phyloP scores from a whole-genome alignment of 78 protist species.

The Acrasis kona region DNA sequence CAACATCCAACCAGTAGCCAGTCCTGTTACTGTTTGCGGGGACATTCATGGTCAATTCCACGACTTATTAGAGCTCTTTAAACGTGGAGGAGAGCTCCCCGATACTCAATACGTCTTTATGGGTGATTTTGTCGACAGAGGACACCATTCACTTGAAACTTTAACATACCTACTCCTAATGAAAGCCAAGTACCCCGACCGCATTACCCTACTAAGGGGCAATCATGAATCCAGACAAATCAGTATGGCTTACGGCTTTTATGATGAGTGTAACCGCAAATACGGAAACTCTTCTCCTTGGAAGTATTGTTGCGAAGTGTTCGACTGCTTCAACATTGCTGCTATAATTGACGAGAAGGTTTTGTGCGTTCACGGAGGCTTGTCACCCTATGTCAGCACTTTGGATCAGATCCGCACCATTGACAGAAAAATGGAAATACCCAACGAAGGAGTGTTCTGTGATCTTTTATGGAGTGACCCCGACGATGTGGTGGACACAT shows the following conservation, averaged over 20 bases:
- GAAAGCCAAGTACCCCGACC: constrained; percentile 21
- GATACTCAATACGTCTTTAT: constrained; percentile 68
- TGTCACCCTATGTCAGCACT: background rate
- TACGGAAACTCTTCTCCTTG: constrained; percentile 25
- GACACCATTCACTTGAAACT: constrained; percentile 24
- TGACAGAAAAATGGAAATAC: constrained; percentile 40
- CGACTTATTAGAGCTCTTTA: constrained; percentile 91
- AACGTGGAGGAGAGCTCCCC: constrained; percentile 83
- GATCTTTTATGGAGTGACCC: constrained; percentile 78
- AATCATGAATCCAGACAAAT: constrained; percentile 38
- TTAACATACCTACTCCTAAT: constrained; percentile 30
- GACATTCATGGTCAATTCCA: constrained; percentile 84
- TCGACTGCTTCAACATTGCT: constrained; percentile 13
- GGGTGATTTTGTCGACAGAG: constrained; percentile 60
- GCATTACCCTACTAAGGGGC: constrained; percentile 40
- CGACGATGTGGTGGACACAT: constrained; percentile 48
- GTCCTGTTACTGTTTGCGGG: constrained; percentile 90
- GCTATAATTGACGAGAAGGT: constrained; percentile 12
- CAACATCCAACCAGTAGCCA: constrained; percentile 57
- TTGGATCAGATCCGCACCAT: constrained; percentile 18
- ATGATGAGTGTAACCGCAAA: background rate
- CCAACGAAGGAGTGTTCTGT: constrained; percentile 66
- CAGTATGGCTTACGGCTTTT: background rate
- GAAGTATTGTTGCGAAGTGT: background rate
- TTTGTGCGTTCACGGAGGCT: constrained; percentile 48